Percentiles rank a stretch among this genome's conserved stretches.
Evolutionary conservation across 1,284 basidiomycete genomes (phyloP).

Genomic region (Papiliotrema terrestris): DNA sequence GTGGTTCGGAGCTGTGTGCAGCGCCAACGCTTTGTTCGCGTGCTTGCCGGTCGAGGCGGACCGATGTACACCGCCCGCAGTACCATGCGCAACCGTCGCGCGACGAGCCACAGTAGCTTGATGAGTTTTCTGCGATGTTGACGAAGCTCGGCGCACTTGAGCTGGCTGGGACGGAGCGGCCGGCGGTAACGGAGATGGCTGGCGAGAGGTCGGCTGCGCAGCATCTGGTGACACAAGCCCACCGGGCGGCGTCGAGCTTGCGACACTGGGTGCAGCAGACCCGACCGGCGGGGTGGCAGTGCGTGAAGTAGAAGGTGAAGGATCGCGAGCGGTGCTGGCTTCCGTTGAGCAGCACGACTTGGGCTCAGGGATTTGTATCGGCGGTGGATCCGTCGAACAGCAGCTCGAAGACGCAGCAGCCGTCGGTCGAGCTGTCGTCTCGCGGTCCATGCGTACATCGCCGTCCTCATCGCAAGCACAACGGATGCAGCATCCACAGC

Average conservation of each 20-base stretch:
- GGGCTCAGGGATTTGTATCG: background rate
- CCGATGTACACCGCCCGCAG: constrained; percentile 11
- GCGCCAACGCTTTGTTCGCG: constrained; percentile 30
- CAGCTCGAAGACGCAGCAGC: background rate
- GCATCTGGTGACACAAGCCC: background rate
- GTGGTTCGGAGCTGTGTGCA: constrained; percentile 19
- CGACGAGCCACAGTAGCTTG: constrained; percentile 14
- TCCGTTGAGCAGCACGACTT: constrained; percentile 2
- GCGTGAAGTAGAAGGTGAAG: background rate
- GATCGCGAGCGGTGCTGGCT: background rate
- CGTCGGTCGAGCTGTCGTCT: background rate
- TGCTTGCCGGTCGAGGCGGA: constrained; percentile 31
- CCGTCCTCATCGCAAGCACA: constrained; percentile 43
- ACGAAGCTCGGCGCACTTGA: constrained; percentile 14
- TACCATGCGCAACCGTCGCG: constrained; percentile 21
- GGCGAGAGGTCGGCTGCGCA: background rate
- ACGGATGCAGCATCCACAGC: constrained; percentile 48
- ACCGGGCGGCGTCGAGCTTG: background rate
- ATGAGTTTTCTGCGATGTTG: constrained; percentile 5
- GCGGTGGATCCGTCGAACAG: constrained; percentile 4
- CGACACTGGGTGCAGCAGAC: background rate
- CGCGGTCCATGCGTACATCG: constrained; percentile 16
- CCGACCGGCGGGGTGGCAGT: constrained; percentile 2
- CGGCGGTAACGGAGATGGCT: background rate
- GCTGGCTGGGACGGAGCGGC: background rate